Evolutionary conservation across 257 asterid species (phyloP), one percentile per base, ranked within the genome.

Genomic region (Eustoma russellianum): DNA sequence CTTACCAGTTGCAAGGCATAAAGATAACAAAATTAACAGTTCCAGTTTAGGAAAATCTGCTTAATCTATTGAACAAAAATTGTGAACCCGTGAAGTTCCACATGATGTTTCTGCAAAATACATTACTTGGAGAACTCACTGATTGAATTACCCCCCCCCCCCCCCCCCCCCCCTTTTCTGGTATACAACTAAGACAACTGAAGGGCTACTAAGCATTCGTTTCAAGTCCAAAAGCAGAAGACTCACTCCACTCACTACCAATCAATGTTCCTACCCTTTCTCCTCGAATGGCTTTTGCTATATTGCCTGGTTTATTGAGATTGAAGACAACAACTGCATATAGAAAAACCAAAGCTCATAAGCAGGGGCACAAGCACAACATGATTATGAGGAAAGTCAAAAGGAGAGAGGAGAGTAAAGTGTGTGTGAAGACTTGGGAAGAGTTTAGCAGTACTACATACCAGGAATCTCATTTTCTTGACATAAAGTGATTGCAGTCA

Each of bases 391-490:
- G 44, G 35, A 24, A 24, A 0, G 30, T 2, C 30, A 4, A 24
- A 24, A 24, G 30, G 30, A 24, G 28, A 19, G 30, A 35, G 9
- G 49, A 28, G 17, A n/a, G 4, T 12, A 5, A 34, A 7, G 33
- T 33, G 55, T 16, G 40, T 41, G 38, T 6, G 61, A 66, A 45
- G 30, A 69, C 28, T 9, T 13, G 30, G 30, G 30, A 24, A 59
- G 53, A 52, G 46, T 2, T 53, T 24, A 5, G 10, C 6, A 13
- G 9, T 5, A 41, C 17, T 15, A 2, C 70, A 33, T 77, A 84
- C 98, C 93, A 34, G 98, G 98, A 57, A 91, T 87, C 70, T 88
- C 76, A 71, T 91, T 91, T 75, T 91, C 98, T 77, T 91, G 97
- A 85, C 97, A 91, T 67, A 91, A 71, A 52, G 98, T 91, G 43